Base-by-base conservation (phyloP, 1,284 basidiomycete genomes). In the Rhodotorula sp. region DNA sequence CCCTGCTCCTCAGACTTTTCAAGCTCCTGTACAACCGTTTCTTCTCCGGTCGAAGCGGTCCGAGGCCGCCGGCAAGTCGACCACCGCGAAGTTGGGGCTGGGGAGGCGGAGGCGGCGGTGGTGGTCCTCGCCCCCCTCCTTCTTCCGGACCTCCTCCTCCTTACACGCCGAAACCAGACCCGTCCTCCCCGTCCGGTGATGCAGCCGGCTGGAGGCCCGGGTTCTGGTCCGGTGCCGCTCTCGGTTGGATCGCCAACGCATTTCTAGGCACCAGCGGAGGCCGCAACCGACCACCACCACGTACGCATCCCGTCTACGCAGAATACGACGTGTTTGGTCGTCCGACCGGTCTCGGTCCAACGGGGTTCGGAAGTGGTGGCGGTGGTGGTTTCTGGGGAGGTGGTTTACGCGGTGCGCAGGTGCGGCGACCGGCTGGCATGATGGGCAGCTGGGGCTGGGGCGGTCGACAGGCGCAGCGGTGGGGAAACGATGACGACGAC, bases 151-250 rank as follows among this genome's bases (percentile, higher is more conserved):
- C 91, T 1, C 92, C 93, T 0, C 92, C 93, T 14, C 91, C 91
- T 0, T 95, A 94, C 78, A 83, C 85, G 14, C 86, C 87, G 77
- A 72, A 82, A 66, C 78, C 14, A 33, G 79, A 17, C 55, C 74
- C 10, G 29, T 76, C 14, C 46, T 4, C 77, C 78, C 17, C 80
- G 77, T 42, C 44, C 42, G 26, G 30, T 44, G 18, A 60, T 53
- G 24, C 60, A 53, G n/a, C 53, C 53, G 65, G 80, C 51, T 76
- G 83, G 60, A 87, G 86, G 83, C 88, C 89, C 6, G 91, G 91
- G 3, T 93, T 93, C 79, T 92, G 88, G 89, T 88, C 87, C 0
- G 91, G 92, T 22, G 85, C 89, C 18, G 85, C 86, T 1, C 77
- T 88, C 1, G 91, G 90, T 12, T 88, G 87, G 51, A 79, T 88